Conservation (phyloP, 2,329 filamentous ascomycete genomes). For the Colletotrichum gigasporum region DNA sequence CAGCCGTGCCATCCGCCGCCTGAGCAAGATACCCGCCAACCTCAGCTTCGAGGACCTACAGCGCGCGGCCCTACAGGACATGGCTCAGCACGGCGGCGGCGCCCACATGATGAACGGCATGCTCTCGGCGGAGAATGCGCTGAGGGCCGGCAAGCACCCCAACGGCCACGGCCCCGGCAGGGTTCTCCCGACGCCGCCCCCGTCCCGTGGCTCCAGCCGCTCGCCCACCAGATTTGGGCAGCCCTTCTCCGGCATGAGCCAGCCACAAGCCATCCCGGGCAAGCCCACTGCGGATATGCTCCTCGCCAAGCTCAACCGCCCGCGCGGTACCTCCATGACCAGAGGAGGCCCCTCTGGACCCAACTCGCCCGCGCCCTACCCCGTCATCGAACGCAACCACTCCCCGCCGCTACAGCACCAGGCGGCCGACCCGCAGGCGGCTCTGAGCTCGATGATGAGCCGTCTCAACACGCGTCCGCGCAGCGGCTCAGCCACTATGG, state of each 20-base stretch:
- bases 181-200: constrained; percentile 41
- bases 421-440: constrained; percentile 30
- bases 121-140: background rate
- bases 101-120: background rate
- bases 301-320: constrained; percentile 22
- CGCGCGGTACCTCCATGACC: constrained; percentile 2
- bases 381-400: constrained; percentile 33
- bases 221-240: constrained; percentile 34
- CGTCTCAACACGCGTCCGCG: constrained; percentile 44
- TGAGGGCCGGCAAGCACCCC: constrained; percentile 6
- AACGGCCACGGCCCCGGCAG: constrained; percentile 2
- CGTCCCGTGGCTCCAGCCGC: constrained; percentile 42
- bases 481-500: constrained; percentile 31
- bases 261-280: background rate
- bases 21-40: constrained; percentile 50
- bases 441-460: constrained; percentile 43
- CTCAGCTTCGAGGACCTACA: constrained; percentile 44
- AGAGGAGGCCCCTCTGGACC: background rate
- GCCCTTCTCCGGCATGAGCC: constrained; percentile 1
- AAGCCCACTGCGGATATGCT: constrained; percentile 31
- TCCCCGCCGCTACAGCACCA: constrained; percentile 38
- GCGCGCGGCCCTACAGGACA: constrained; percentile 36
- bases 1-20: constrained; percentile 51
- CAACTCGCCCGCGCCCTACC: background rate
- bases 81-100: constrained; percentile 10